phyloP scores from a whole-genome alignment of 1,139 yeast species.

The Lodderomyces elongisporus region DNA sequence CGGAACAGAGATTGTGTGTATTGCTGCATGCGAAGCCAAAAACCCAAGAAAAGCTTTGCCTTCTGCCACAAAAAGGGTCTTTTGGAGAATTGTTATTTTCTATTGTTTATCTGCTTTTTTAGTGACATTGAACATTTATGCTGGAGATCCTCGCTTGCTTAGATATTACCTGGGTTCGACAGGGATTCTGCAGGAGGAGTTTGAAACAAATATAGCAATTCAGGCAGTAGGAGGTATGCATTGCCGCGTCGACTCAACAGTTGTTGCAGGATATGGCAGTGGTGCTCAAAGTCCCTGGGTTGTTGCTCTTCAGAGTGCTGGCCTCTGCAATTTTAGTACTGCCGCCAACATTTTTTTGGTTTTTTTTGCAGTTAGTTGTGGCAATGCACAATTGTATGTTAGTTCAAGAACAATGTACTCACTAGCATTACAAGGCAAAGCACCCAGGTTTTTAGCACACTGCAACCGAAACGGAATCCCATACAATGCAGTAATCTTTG shows the following conservation, averaged over 20 bases:
- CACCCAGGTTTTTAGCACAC: conserved; percentile 54
- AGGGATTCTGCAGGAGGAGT: conserved; percentile 22
- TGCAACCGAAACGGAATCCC: conserved; percentile 72
- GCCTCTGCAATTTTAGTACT: conserved; percentile 57
- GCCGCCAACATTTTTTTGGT: conserved; percentile 65
- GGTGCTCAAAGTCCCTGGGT: conserved; percentile 78
- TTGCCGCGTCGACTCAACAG: conserved; percentile 28
- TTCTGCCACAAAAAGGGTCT: conserved; percentile 69
- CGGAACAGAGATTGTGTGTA: conserved; percentile 78
- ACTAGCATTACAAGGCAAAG: conserved; percentile 64
- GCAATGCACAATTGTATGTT: conserved; percentile 72
- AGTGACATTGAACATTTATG: conserved; percentile 64
- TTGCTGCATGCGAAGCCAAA: conserved; percentile 82
- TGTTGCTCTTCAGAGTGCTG: conserved; percentile 68
- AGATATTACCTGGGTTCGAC: conserved; percentile 43
- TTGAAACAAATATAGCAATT: conserved; percentile 29
- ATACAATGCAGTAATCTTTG: conserved; percentile 57
- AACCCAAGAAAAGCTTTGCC: conserved; percentile 79
- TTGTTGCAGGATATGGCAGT: conserved; percentile 48
- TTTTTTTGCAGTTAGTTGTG: conserved; percentile 72
- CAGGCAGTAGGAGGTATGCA: conserved; percentile 37
- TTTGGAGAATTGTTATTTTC: conserved; percentile 64
- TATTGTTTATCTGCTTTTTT: conserved; percentile 68
- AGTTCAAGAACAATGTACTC: conserved; percentile 77
- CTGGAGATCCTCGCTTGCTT: conserved; percentile 69